Evolutionary conservation across 331 rosid species (phyloP).

Genomic region (Quercus phellos): DNA sequence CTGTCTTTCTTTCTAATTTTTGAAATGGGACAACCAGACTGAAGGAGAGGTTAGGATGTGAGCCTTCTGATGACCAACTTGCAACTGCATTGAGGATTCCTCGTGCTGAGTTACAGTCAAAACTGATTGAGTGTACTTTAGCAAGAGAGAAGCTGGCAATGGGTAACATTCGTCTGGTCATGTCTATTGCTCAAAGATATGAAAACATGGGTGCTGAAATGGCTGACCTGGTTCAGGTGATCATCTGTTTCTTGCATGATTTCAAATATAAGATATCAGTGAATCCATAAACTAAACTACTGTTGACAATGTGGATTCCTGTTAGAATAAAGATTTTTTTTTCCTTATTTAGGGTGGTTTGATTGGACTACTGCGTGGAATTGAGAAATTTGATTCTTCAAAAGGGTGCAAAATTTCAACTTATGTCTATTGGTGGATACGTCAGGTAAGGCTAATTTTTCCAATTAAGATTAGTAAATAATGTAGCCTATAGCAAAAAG

Average conservation of each 20-base stretch:
- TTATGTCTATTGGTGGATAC: slow-evolving; percentile 99
- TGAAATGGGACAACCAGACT: slow-evolving; percentile 48
- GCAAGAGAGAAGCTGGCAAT: slow-evolving; percentile 90
- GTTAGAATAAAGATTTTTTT: slow-evolving; percentile 10
- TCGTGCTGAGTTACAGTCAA: slow-evolving; percentile 52
- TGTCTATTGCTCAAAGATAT: slow-evolving; percentile 92
- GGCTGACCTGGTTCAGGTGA: slow-evolving; percentile 96
- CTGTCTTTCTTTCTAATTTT: slow-evolving; percentile 1
- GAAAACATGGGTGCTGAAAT: slow-evolving; percentile 89
- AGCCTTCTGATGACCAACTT: slow-evolving; percentile 81
- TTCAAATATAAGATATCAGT: slow-evolving; percentile 4
- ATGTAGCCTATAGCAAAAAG: neutral
- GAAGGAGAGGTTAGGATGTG: slow-evolving; percentile 76
- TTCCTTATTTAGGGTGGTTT: slow-evolving; percentile 73
- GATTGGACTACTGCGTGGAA: slow-evolving; percentile 90
- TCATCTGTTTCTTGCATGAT: neutral
- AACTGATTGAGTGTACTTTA: slow-evolving; percentile 59
- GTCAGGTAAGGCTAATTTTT: slow-evolving; percentile 59
- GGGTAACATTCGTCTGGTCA: slow-evolving; percentile 94
- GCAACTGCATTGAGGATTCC: slow-evolving; percentile 79
- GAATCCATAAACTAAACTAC: neutral
- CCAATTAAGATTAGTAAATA: slow-evolving; percentile 3
- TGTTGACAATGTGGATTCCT: slow-evolving; percentile 4
- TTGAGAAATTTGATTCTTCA: slow-evolving; percentile 91
- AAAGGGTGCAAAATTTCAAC: slow-evolving; percentile 94